Percentiles rank a stretch among this genome's conserved stretches.
These are phyloP conservation scores for Pseudogymnoascus destructans DNA, from an alignment of 2,329 filamentous ascomycete genomes.

Conservation along the genomic window DNA sequence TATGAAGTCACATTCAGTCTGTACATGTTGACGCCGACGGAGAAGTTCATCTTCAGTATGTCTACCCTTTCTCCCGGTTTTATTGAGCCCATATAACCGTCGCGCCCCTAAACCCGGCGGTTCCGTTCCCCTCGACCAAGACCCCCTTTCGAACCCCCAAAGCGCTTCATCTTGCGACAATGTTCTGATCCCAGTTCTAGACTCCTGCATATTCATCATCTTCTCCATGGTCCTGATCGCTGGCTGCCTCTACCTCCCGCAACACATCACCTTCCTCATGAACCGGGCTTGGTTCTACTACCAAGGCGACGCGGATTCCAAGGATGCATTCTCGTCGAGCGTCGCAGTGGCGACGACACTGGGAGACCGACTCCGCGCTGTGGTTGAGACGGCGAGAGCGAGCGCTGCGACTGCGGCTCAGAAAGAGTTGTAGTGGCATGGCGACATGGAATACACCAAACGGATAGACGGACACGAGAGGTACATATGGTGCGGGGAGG, in stretches of 20 bases:
- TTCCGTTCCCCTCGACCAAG: background rate
- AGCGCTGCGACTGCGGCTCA: slow-evolving; percentile 14
- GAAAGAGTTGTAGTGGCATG: slow-evolving; percentile 19
- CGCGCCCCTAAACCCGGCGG: background rate
- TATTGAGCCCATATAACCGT: background rate
- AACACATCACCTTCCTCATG: slow-evolving; percentile 72
- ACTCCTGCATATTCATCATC: slow-evolving; percentile 84
- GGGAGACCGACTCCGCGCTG: slow-evolving; percentile 20
- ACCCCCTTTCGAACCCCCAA: background rate
- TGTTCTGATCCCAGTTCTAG: slow-evolving; percentile 33
- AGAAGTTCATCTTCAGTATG: slow-evolving; percentile 96
- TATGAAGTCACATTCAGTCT: slow-evolving; percentile 92
- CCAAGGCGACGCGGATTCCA: slow-evolving; percentile 49
- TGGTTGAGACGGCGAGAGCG: slow-evolving; percentile 11
- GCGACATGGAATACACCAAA: background rate
- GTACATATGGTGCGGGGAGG: background rate
- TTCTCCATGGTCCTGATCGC: slow-evolving; percentile 77
- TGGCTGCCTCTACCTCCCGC: slow-evolving; percentile 80
- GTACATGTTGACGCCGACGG: slow-evolving; percentile 93
- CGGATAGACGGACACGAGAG: background rate
- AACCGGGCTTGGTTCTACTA: slow-evolving; percentile 91
- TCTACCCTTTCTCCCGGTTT: slow-evolving; percentile 12
- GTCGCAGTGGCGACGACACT: slow-evolving; percentile 16
- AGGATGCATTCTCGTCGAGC: slow-evolving; percentile 15
- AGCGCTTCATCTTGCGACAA: background rate